Evolutionary conservation across 306 rosid species (phyloP).

Genomic region (Trifolium subterraneum): DNA sequence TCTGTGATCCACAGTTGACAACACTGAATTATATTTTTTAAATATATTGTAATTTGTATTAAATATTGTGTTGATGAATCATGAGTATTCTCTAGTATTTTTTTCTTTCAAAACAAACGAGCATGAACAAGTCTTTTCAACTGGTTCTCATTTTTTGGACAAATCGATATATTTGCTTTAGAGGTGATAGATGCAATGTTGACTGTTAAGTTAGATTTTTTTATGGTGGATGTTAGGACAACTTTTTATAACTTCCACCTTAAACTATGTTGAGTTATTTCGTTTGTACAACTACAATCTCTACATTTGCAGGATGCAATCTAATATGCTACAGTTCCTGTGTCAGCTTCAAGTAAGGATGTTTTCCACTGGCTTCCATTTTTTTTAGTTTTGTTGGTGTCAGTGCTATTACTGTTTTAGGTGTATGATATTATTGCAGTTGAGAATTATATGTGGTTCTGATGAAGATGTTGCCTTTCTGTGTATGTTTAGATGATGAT

Average conservation of each 20-base stretch:
- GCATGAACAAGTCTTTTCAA: slow-evolving; percentile 21
- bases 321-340: slow-evolving; percentile 64
- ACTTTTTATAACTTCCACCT: slow-evolving; percentile 20
- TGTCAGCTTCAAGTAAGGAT: slow-evolving; percentile 70
- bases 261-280: slow-evolving; percentile 24
- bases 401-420: slow-evolving; percentile 24
- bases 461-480: slow-evolving; percentile 45
- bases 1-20: no score
- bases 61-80: slow-evolving; percentile 1
- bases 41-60: no score
- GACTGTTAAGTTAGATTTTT: neutral
- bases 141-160: slow-evolving; percentile 9
- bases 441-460: slow-evolving; percentile 34
- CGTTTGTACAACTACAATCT: slow-evolving; percentile 49
- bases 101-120: neutral
- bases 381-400: slow-evolving; percentile 37
- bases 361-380: slow-evolving; percentile 47
- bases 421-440: slow-evolving; percentile 26
- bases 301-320: slow-evolving; percentile 72
- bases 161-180: slow-evolving; percentile 27
- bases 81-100: neutral
- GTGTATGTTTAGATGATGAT: slow-evolving; percentile 53
- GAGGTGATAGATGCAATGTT: slow-evolving; percentile 18
- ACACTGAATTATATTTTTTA: neutral
- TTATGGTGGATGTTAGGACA: slow-evolving; percentile 31